Percentiles rank a stretch among this genome's conserved stretches.
Evolutionary conservation across 768 basidiomycete genomes (phyloP).

Genomic region (Podaxis mareebaensis): DNA sequence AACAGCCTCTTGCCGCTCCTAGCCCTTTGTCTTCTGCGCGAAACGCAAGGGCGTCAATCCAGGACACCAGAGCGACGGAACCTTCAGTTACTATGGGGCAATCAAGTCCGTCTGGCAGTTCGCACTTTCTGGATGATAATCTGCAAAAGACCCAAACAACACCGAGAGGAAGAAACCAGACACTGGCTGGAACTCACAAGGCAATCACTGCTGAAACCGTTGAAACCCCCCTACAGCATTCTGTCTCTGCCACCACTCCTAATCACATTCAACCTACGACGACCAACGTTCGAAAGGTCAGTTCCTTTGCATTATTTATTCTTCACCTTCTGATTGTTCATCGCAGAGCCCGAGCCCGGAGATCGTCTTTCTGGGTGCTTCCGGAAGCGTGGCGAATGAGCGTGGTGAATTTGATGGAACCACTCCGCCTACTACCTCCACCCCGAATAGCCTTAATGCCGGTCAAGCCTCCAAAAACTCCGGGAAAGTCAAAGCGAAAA

Average conservation of each 20-base stretch:
- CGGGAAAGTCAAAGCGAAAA: slow-evolving; percentile 25
- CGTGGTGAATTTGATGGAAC: background rate
- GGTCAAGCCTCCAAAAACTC: background rate
- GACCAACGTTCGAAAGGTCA: background rate
- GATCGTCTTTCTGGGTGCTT: slow-evolving; percentile 1
- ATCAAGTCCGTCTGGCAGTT: background rate
- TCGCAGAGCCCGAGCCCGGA: slow-evolving; percentile 8
- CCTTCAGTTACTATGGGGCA: background rate
- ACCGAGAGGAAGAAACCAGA: background rate
- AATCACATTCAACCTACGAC: background rate
- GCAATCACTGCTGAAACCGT: background rate
- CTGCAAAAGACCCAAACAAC: background rate
- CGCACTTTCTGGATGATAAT: background rate
- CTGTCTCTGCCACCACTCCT: background rate
- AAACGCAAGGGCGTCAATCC: background rate
- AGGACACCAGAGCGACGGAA: no score
- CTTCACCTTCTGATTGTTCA: background rate
- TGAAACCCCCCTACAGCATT: background rate
- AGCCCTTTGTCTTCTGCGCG: background rate
- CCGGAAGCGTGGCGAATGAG: background rate
- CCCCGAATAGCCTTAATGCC: background rate
- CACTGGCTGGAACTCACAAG: background rate
- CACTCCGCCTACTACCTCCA: background rate
- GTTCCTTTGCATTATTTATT: background rate
- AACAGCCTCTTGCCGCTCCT: background rate